Conservation (phyloP, 352 stramenopile species). For the Peronosclerospora sorghi region DNA sequence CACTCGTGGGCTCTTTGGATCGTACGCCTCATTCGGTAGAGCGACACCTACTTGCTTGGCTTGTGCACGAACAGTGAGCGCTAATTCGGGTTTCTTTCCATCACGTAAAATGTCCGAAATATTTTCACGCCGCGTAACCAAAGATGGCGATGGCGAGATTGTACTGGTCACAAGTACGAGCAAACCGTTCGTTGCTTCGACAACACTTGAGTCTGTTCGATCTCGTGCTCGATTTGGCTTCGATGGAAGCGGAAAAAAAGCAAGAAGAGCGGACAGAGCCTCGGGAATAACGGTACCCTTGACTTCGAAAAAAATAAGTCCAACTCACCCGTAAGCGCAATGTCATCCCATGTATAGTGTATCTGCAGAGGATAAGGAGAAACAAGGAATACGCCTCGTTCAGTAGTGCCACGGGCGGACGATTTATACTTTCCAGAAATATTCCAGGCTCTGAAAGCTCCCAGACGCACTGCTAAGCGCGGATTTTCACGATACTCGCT, state of each 20-base stretch:
- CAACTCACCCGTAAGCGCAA: conserved; percentile 27
- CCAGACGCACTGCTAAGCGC: conserved; percentile 28
- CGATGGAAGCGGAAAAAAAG: conserved; percentile 45
- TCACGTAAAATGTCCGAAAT: conserved; percentile 42
- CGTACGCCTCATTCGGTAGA: conserved; percentile 42
- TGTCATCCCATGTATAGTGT: conserved; percentile 52
- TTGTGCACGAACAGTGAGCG: conserved; percentile 30
- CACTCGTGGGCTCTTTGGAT: conserved; percentile 31
- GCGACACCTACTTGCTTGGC: conserved; percentile 42
- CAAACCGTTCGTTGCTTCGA: conserved; percentile 1
- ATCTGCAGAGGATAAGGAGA: conserved; percentile 33
- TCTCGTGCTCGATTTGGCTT: conserved; percentile 2
- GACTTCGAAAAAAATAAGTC: conserved; percentile 36
- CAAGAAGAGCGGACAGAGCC: conserved; percentile 25
- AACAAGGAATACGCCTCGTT: conserved; percentile 24
- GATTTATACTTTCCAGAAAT: conserved; percentile 17
- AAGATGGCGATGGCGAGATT: conserved; percentile 8
- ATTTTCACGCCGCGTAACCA: conserved; percentile 28
- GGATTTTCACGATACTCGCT: conserved; percentile 36
- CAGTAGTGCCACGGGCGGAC: neutral
- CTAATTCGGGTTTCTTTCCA: conserved; percentile 30
- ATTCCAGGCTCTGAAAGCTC: conserved; percentile 29
- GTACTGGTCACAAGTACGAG: neutral
- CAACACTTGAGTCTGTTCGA: neutral
- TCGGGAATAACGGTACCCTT: conserved; percentile 48